Evolutionary conservation across 2,329 filamentous ascomycete species (phyloP).

Genomic region (Lasiodiplodia citricola): DNA sequence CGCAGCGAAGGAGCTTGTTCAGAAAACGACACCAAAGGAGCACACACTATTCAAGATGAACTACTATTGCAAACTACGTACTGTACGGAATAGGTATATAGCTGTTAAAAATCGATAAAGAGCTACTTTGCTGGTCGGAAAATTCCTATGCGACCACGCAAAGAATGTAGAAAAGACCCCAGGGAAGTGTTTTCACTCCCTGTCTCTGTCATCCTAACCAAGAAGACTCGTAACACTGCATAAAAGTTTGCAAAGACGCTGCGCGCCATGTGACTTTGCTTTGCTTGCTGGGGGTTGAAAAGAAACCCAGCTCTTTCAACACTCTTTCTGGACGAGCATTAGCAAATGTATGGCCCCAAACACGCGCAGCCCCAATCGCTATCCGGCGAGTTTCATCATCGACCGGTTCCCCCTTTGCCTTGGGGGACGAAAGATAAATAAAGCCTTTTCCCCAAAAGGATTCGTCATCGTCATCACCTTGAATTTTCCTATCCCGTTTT

Average conservation of each 20-base stretch:
- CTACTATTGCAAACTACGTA: slow-evolving; percentile 25
- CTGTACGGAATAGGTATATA: slow-evolving; percentile 25
- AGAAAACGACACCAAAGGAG: not conserved
- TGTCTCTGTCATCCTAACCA: slow-evolving; percentile 3
- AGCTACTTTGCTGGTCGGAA: not conserved
- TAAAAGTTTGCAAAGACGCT: not conserved
- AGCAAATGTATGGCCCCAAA: not conserved
- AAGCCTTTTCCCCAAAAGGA: slow-evolving; percentile 3
- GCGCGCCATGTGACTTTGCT: not conserved
- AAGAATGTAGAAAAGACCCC: not conserved
- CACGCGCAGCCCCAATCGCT: not conserved
- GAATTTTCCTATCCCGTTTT: slow-evolving; percentile 14
- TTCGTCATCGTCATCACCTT: slow-evolving; percentile 22
- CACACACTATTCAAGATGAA: not conserved
- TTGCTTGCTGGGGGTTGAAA: not conserved
- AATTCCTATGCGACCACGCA: not conserved
- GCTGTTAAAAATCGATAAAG: slow-evolving; percentile 14
- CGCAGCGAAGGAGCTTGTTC: not conserved
- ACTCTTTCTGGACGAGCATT: not conserved
- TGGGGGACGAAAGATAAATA: slow-evolving; percentile 4
- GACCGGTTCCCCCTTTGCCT: slow-evolving; percentile 1
- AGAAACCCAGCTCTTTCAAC: not conserved
- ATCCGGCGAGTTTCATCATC: slow-evolving; percentile 21
- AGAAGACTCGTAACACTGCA: slow-evolving; percentile 25
- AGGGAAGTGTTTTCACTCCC: not conserved